phyloP scores from a whole-genome alignment of 2,329 filamentous ascomycete species.

The Colletotrichum sidae region DNA sequence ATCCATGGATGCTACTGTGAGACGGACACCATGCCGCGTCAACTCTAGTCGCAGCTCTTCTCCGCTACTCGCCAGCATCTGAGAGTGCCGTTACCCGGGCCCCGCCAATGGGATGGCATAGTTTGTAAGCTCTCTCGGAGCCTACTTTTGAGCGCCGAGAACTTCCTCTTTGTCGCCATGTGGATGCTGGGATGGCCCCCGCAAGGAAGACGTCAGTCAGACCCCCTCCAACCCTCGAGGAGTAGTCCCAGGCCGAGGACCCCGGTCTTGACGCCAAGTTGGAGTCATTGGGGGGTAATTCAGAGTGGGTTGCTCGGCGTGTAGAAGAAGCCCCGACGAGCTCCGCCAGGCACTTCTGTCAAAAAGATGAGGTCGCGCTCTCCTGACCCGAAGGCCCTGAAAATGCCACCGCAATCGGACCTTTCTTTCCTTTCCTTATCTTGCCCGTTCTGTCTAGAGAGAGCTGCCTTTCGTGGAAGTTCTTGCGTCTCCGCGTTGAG shows the following conservation, averaged over 20 bases:
- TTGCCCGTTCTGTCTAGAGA: neutral
- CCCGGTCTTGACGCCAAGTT: conserved; percentile 1
- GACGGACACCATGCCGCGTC: no score
- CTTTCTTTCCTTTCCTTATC: conserved; percentile 2
- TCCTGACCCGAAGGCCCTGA: conserved; percentile 25
- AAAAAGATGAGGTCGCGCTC: conserved; percentile 36
- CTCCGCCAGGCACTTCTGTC: conserved; percentile 16
- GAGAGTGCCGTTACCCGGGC: conserved; percentile 25
- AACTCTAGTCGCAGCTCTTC: no score
- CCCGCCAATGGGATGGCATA: conserved; percentile 17
- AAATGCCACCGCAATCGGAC: conserved; percentile 23
- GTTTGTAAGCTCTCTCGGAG: conserved; percentile 10
- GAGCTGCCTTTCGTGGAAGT: neutral
- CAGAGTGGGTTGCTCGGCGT: conserved; percentile 2
- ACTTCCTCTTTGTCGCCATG: neutral
- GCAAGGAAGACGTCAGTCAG: conserved; percentile 22
- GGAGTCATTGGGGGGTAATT: conserved; percentile 3
- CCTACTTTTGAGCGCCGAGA: conserved; percentile 23
- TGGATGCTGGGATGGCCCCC: conserved; percentile 6
- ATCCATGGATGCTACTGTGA: conserved; percentile 6
- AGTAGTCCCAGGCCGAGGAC: conserved; percentile 6
- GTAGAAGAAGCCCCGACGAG: conserved; percentile 29
- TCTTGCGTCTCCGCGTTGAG: no score
- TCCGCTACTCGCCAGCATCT: neutral
- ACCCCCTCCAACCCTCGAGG: neutral